These are phyloP conservation scores for Eucalyptus polybractea DNA, from an alignment of 345 rosid genomes.

Conservation along the genomic window DNA sequence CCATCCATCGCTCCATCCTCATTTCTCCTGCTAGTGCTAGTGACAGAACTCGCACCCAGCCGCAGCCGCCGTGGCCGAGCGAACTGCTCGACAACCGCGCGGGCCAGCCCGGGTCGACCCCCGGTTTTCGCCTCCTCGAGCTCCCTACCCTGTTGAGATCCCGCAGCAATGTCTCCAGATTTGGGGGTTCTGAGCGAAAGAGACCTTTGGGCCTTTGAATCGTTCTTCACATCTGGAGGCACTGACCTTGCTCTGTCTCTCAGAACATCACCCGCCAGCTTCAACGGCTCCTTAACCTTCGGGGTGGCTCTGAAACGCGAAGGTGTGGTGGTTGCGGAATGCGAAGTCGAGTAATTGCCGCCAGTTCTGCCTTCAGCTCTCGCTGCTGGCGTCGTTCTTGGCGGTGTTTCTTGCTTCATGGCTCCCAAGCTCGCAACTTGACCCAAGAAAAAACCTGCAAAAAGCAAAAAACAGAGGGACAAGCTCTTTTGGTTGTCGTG, in stretches of 20 bases:
- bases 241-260: slow-evolving; percentile 26
- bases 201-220: slow-evolving; percentile 23
- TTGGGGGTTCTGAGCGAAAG: slow-evolving; percentile 22
- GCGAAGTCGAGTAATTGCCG: background rate
- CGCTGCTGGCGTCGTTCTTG: background rate
- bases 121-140: slow-evolving; percentile 1
- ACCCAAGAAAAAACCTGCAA: background rate
- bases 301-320: slow-evolving; percentile 28
- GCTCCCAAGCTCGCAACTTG: background rate
- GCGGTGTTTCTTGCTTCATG: slow-evolving; percentile 12
- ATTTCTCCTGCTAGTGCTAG: background rate
- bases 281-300: slow-evolving; percentile 20
- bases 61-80: slow-evolving; percentile 34
- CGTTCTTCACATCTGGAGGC: slow-evolving; percentile 20
- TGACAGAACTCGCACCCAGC: background rate
- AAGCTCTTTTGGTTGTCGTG: background rate
- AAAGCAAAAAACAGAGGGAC: background rate
- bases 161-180: slow-evolving; percentile 22
- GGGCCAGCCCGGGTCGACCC: slow-evolving; percentile 13
- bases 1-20: slow-evolving; percentile 2
- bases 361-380: background rate
- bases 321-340: slow-evolving; percentile 3
- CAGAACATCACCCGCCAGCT: slow-evolving; percentile 1
- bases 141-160: slow-evolving; percentile 19
- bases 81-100: slow-evolving; percentile 33